phyloP scores from a whole-genome alignment of 441 rosid species.

The Kokia cookei region DNA sequence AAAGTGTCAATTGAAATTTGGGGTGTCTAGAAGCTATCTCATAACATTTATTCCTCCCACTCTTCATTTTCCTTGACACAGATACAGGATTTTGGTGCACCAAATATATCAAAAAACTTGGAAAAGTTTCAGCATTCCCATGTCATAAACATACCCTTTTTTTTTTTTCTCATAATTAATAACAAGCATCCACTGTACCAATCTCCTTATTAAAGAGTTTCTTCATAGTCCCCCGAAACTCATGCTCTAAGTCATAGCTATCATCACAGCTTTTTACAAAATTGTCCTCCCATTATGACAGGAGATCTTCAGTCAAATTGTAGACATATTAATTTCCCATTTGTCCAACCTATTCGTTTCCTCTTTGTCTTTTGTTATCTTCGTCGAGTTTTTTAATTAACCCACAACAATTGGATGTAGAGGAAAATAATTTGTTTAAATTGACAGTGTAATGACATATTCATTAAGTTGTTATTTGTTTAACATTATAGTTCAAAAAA shows the following conservation, averaged over 20 bases:
- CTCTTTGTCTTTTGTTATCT: too few relatives aligned
- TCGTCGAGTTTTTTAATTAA: neutral
- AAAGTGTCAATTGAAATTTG: neutral
- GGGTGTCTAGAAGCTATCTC: neutral
- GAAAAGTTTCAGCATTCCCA: neutral
- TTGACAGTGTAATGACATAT: neutral
- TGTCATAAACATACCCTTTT: neutral
- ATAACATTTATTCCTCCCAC: neutral
- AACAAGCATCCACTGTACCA: too few relatives aligned
- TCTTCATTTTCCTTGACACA: neutral
- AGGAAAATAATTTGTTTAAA: neutral
- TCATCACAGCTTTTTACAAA: neutral
- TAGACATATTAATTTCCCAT: neutral
- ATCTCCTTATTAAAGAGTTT: too few relatives aligned
- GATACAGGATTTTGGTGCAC: neutral
- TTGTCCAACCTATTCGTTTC: too few relatives aligned
- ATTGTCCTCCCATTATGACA: neutral
- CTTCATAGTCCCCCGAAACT: too few relatives aligned
- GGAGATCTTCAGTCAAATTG: neutral
- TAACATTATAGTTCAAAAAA: neutral
- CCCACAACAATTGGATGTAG: neutral
- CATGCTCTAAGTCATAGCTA: too few relatives aligned
- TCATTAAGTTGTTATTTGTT: neutral
- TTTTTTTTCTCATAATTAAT: too few relatives aligned
- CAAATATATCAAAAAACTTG: neutral